phyloP scores from a whole-genome alignment of 2,329 filamentous ascomycete genomes.

The Monosporascus sp. region DNA sequence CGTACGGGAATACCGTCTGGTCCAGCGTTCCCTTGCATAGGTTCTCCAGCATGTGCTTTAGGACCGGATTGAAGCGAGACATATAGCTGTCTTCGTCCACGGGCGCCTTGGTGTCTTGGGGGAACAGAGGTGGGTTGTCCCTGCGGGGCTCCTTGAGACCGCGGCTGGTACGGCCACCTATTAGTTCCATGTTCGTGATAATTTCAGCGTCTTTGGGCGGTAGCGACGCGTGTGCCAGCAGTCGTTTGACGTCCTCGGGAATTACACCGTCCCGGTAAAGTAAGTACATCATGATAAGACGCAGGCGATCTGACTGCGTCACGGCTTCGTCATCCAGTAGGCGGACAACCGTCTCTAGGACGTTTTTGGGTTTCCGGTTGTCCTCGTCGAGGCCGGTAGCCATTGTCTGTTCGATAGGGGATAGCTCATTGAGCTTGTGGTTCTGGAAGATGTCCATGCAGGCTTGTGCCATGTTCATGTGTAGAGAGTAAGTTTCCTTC shows the following conservation, averaged over 20 bases:
- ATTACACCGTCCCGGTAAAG: slow-evolving; percentile 84
- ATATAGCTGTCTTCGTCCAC: slow-evolving; percentile 72
- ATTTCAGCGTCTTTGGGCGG: slow-evolving; percentile 67
- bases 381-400: slow-evolving; percentile 93
- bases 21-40: slow-evolving; percentile 64
- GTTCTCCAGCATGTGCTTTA: slow-evolving; percentile 80
- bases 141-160: slow-evolving; percentile 71
- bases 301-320: slow-evolving; percentile 66
- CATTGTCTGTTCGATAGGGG: slow-evolving; percentile 82
- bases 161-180: slow-evolving; percentile 69
- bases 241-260: slow-evolving; percentile 73
- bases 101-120: slow-evolving; percentile 52
- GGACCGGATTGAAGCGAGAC: slow-evolving; percentile 76
- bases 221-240: slow-evolving; percentile 77
- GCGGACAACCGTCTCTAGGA: slow-evolving; percentile 78
- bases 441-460: slow-evolving; percentile 91
- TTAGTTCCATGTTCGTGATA: slow-evolving; percentile 71
- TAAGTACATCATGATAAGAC: slow-evolving; percentile 79
- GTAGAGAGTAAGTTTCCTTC: slow-evolving; percentile 90
- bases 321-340: slow-evolving; percentile 83
- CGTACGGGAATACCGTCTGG: slow-evolving; percentile 62
- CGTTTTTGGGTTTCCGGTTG: slow-evolving; percentile 81
- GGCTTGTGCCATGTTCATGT: slow-evolving; percentile 94
- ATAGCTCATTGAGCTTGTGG: slow-evolving; percentile 79
- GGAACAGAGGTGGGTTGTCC: slow-evolving; percentile 63